phyloP scores from a whole-genome alignment of 257 asterid species.

The Solanum bulbocastanum region DNA sequence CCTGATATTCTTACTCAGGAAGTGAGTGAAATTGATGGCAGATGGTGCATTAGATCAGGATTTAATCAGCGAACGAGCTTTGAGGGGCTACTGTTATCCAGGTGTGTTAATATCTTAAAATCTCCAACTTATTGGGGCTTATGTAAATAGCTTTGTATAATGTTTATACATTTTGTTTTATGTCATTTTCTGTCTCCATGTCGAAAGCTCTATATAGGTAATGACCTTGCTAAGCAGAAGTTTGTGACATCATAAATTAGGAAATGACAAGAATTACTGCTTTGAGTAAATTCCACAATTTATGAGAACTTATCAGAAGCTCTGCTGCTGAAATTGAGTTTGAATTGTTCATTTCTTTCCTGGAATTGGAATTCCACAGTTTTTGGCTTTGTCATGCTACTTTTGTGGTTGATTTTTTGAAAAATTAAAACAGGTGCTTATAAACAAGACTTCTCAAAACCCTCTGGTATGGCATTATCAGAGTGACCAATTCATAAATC shows the following conservation, averaged over 20 bases:
- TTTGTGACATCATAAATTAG: background rate
- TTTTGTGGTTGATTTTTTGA: background rate
- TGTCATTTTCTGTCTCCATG: background rate
- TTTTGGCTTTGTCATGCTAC: background rate
- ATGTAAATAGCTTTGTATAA: background rate
- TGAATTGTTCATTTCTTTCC: background rate
- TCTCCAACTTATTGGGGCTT: slow-evolving; percentile 4
- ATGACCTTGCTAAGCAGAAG: background rate
- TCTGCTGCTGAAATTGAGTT: background rate
- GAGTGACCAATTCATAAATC: background rate
- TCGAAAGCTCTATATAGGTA: background rate
- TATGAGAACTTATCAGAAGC: background rate
- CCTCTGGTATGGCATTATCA: background rate
- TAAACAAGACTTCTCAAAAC: background rate
- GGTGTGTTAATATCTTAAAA: slow-evolving; percentile 42
- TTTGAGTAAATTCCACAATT: background rate
- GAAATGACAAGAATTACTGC: background rate
- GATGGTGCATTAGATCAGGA: slow-evolving; percentile 84
- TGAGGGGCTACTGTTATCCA: slow-evolving; percentile 76
- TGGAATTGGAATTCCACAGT: background rate
- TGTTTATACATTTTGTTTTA: background rate
- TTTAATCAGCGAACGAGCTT: slow-evolving; percentile 30
- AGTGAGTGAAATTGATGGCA: slow-evolving; percentile 64
- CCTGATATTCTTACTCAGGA: slow-evolving; percentile 34
- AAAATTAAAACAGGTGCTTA: background rate